Base-by-base conservation (phyloP, 108 stramenopile species). In the Conticribra weissflogii region DNA sequence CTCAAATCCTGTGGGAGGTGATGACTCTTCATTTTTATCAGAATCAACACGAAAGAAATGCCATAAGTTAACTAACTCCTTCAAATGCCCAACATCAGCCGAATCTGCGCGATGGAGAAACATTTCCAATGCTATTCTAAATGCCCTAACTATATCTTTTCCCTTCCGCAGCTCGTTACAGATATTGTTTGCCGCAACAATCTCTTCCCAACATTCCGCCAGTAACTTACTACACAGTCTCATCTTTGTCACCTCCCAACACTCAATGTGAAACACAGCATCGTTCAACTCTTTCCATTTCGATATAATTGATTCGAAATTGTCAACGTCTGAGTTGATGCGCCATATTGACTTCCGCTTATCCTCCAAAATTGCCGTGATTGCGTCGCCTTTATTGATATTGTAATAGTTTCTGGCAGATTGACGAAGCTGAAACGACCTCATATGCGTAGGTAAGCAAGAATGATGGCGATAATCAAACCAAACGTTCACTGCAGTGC, bases 401-500 rank as follows among this genome's bases (percentile, higher is more conserved):
- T 68, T 61, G 23, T 53, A 79, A 47, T 74, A 54, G 30, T 53
- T 60, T 57, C 78, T 51, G 12, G 57, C 36, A 24, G 31, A 18
- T 19, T 68, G 50, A 7, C 78, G 78, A 8, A 50, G 21, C 8
- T 66, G 66, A 31, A 74, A 79, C 16, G 50, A 41, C n/a, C 49
- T 0, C 78, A 79, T 79, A 66, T 79, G 78, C 17, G 18, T 62
- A 19, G 75, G 67, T 12, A 68, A 9, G 12, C 31, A 49, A 15
- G 65, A 60, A 16, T 54, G 22, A 68, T 49, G 45, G 2, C 49
- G 36, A 53, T 81, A 59, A 34, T 75, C 74, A 66, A 76, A 81
- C 74, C 74, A 76, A 28, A 81, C 33, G 70, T 81, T 81, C 27
- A 76, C 59, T 53, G 74, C 79, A 16, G 70, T 64, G 55, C 74